phyloP scores from a whole-genome alignment of 129 eudicot species.

The Flaveria brownii region DNA sequence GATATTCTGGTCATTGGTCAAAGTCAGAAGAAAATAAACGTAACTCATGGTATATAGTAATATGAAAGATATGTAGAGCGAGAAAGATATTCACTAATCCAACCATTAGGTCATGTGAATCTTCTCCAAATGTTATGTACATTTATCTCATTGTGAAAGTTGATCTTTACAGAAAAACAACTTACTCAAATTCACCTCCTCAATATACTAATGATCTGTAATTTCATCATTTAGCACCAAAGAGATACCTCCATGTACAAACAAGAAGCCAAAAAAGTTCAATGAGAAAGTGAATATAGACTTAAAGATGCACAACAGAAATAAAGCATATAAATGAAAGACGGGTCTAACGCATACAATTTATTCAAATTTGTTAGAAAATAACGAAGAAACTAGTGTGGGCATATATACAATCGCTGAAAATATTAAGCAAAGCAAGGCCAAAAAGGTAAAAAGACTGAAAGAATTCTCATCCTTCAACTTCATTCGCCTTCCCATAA shows the following conservation, averaged over 20 bases:
- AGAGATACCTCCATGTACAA: background rate
- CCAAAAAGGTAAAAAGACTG: background rate
- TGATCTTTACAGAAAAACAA: background rate
- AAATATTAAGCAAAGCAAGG: background rate
- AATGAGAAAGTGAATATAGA: background rate
- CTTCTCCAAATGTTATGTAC: background rate
- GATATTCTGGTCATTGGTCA: background rate
- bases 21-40: conserved; percentile 10
- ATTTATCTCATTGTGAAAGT: background rate
- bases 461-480: background rate
- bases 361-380: background rate
- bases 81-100: conserved; percentile 17
- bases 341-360: background rate
- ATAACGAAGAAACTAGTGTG: conserved; percentile 10
- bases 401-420: background rate
- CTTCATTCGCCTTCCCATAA: conserved; percentile 7
- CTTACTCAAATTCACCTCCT: background rate
- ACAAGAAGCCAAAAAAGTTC: background rate
- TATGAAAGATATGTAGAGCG: background rate
- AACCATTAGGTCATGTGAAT: conserved; percentile 7
- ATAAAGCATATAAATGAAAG: background rate
- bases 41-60: background rate
- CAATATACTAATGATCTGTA: background rate
- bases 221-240: conserved; percentile 6
- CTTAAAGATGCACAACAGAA: background rate